Evolutionary conservation across 345 rosid genomes (phyloP), one percentile per base, ranked within the genome.

Genomic region (Combretum micranthum): DNA sequence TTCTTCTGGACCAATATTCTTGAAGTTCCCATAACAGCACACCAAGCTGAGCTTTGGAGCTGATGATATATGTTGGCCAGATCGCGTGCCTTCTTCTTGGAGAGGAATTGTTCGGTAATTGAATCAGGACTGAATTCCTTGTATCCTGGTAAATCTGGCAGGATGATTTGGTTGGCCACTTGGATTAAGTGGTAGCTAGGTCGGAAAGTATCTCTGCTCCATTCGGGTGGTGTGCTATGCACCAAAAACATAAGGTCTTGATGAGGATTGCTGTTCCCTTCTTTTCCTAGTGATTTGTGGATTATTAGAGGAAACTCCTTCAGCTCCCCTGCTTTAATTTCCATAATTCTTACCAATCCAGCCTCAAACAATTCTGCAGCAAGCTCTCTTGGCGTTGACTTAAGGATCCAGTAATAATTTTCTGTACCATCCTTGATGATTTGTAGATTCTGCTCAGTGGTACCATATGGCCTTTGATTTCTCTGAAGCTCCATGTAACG

Each of bases 331-430:
- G 55, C 42, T 52, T 52, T n/a, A 6, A 52, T 52, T 22, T 52
- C 55, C 55, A 52, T 52, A 32, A 52, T 52, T 39, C 55, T 52
- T 26, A 52, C 55, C 42, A 52, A 8, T 23, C 55, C 55, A 15
- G 39, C 55, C 21, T 52, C 55, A 39, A 52, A 52, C 55, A 52
- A 52, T 23, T 52, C 42, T 1, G 42, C 55, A 1, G 55, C 55
- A 26, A 15, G 39, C 55, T 52, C 55, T 52, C 55, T 52, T 0
- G 42, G 55, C 0, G 54, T 51, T 12, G 55, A 52, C 55, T 21
- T 52, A 26, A 52, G 55, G 26, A 23, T 2, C 55, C 55, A 52
- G 42, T 52, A 52, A 23, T 20, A 52, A 0, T 23, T 21, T 52
- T 52, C 17, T n/a, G 18, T 52, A 15, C 55, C 55, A 15, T 52